Conservation (phyloP, 139 green algal genomes). For the Pleodorina starrii region DNA sequence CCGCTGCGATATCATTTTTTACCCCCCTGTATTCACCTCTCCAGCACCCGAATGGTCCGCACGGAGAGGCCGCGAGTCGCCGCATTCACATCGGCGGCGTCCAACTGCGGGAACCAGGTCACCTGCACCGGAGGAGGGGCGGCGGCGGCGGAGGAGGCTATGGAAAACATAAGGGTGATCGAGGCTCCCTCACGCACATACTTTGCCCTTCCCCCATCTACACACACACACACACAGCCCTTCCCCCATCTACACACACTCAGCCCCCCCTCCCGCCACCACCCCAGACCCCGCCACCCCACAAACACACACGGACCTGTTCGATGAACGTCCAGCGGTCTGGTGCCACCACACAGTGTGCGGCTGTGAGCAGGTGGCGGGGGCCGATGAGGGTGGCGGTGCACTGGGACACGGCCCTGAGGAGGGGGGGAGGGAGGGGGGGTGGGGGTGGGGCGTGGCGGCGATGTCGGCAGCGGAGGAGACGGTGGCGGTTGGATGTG, state of each 20-base stretch:
- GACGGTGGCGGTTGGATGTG: too few relatives aligned
- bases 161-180: not conserved
- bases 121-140: not conserved
- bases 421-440: too few relatives aligned
- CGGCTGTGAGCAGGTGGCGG: slow-evolving; percentile 36
- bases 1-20: not conserved
- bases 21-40: slow-evolving; percentile 16
- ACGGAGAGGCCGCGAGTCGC: not conserved
- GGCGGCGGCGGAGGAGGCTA: not conserved
- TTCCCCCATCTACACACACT: not conserved
- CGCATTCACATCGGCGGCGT: not conserved
- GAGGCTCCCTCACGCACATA: too few relatives aligned
- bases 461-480: too few relatives aligned
- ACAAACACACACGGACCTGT: not conserved
- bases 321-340: slow-evolving; percentile 42
- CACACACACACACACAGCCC: too few relatives aligned
- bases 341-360: slow-evolving; percentile 48
- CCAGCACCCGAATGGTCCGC: slow-evolving; percentile 19
- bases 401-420: slow-evolving; percentile 33
- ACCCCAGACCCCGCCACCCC: not conserved
- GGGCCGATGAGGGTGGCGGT: slow-evolving; percentile 46
- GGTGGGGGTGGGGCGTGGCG: too few relatives aligned
- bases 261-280: too few relatives aligned
- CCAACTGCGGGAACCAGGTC: slow-evolving; percentile 10
- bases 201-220: too few relatives aligned